phyloP scores from a whole-genome alignment of 441 rosid species.

The Erodium texanum region DNA sequence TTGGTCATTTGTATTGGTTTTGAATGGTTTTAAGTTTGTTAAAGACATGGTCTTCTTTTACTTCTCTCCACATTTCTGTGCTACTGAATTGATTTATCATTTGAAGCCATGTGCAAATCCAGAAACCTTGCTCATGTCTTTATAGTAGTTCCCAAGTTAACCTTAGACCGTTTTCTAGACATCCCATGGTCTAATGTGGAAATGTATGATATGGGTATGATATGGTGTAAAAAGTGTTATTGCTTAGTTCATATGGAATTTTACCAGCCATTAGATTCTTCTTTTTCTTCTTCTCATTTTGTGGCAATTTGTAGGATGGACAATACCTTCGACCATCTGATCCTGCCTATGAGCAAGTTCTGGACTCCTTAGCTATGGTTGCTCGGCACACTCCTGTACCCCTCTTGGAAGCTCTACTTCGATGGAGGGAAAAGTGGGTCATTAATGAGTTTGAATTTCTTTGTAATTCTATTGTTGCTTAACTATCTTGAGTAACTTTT shows the following conservation, averaged over 20 bases:
- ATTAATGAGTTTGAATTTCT: not conserved
- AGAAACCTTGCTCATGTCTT: not conserved
- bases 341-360: constrained; percentile 95
- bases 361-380: constrained; percentile 96
- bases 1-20: not conserved
- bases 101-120: not conserved
- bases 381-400: constrained; percentile 98
- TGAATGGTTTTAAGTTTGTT: not conserved
- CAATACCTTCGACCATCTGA: constrained; percentile 95
- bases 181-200: not conserved
- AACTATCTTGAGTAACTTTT: not conserved
- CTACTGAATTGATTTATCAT: not conserved
- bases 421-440: constrained; percentile 82
- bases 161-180: not conserved
- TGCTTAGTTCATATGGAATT: no score
- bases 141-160: not conserved
- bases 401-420: constrained; percentile 90
- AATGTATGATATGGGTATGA: no score
- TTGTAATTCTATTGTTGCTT: not conserved
- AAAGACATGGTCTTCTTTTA: no score
- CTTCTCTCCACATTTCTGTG: no score
- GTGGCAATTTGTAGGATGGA: constrained; percentile 63
- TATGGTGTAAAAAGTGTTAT: not conserved
- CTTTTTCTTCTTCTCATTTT: constrained; percentile 6
- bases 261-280: not conserved